Conservation (phyloP, 2,329 filamentous ascomycete genomes). For the Botryotinia globosa region DNA sequence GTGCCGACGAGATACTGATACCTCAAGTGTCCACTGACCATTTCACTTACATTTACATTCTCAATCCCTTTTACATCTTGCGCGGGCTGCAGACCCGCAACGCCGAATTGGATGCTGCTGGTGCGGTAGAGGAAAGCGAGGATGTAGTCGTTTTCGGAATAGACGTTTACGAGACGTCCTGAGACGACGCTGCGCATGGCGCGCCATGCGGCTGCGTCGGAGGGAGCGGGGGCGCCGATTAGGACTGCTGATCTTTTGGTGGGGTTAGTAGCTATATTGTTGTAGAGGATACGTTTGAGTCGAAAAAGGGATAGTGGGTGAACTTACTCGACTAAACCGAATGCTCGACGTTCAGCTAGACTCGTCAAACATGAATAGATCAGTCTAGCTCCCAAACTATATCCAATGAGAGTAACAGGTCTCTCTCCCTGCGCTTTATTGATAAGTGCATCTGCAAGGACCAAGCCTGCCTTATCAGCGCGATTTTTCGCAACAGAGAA, state of each 20-base stretch:
- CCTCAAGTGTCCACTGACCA: slow-evolving; percentile 66
- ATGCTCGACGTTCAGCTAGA: slow-evolving; percentile 74
- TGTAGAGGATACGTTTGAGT: neutral
- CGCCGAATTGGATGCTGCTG: slow-evolving; percentile 75
- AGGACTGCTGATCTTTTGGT: slow-evolving; percentile 59
- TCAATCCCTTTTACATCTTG: slow-evolving; percentile 64
- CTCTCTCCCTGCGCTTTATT: slow-evolving; percentile 80
- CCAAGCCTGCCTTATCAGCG: slow-evolving; percentile 74
- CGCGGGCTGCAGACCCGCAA: slow-evolving; percentile 78
- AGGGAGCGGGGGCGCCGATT: slow-evolving; percentile 77
- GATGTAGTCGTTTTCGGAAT: slow-evolving; percentile 82
- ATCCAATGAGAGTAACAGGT: slow-evolving; percentile 76
- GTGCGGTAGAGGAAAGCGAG: slow-evolving; percentile 85
- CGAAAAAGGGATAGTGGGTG: neutral
- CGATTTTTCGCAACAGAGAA: slow-evolving; percentile 74
- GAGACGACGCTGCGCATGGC: slow-evolving; percentile 73
- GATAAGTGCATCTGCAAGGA: slow-evolving; percentile 78
- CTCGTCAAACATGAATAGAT: slow-evolving; percentile 79
- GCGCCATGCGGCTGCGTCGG: slow-evolving; percentile 69
- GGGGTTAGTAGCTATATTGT: neutral
- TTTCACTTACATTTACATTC: slow-evolving; percentile 57
- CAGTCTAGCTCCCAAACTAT: slow-evolving; percentile 75
- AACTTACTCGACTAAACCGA: slow-evolving; percentile 74
- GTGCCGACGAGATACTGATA: slow-evolving; percentile 66
- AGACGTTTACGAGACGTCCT: slow-evolving; percentile 83